Evolutionary conservation across 2,329 filamentous ascomycete genomes (phyloP).

Genomic region (Aspergillus spinulosporus): DNA sequence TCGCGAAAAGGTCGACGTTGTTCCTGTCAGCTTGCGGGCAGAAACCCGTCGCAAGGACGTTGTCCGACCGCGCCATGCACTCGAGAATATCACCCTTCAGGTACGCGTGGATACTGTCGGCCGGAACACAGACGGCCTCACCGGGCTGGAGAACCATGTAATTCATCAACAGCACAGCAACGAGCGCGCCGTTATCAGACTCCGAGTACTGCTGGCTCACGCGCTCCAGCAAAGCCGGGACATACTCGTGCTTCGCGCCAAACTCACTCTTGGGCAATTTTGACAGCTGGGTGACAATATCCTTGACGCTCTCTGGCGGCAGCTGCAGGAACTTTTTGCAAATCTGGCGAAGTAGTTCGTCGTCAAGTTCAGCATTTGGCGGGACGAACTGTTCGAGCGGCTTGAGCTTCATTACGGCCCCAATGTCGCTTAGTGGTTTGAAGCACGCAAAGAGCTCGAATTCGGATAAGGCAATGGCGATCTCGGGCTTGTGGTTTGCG

Average conservation of each 20-base stretch:
- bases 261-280: conserved; percentile 52
- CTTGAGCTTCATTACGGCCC: conserved; percentile 57
- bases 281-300: conserved; percentile 55
- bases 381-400: conserved; percentile 58
- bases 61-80: conserved; percentile 75
- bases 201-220: conserved; percentile 65
- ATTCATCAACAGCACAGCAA: conserved; percentile 74
- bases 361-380: conserved; percentile 51
- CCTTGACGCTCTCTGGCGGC: conserved; percentile 54
- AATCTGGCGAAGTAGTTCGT: conserved; percentile 59
- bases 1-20: conserved; percentile 63
- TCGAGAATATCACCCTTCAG: conserved; percentile 73
- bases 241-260: conserved; percentile 54
- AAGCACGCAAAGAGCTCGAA: conserved; percentile 78
- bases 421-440: conserved; percentile 64
- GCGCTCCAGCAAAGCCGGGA: conserved; percentile 64
- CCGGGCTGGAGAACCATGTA: conserved; percentile 66
- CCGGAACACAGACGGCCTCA: conserved; percentile 68
- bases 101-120: conserved; percentile 73
- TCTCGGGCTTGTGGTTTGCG: conserved; percentile 77
- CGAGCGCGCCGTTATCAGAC: conserved; percentile 65
- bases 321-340: conserved; percentile 56
- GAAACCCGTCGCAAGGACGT: conserved; percentile 73
- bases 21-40: conserved; percentile 67
- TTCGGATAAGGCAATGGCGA: conserved; percentile 67